Evolutionary conservation across 2,329 filamentous ascomycete genomes (phyloP), one percentile per base, ranked within the genome.

Genomic region (Neocucurbitaria cava): DNA sequence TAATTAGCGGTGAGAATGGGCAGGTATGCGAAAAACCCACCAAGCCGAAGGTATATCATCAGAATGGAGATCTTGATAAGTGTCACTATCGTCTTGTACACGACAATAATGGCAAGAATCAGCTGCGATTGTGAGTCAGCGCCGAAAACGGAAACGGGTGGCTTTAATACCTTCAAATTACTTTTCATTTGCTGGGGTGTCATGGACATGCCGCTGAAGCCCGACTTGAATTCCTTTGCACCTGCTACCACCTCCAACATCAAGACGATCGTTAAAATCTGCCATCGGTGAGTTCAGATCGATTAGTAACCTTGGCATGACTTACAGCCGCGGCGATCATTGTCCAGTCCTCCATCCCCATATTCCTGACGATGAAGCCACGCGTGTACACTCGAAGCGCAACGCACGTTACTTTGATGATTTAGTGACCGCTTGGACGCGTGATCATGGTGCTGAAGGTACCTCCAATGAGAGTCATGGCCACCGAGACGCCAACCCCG

Each of bases 1-100:
- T 31, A 24, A 44, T 56, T 38, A 56, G 45, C 17, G 3, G 9
- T 21, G 1, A 1, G 13, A 15, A n/a, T 8, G 6, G n/a, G 11
- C 13, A n/a, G 24, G 5, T 0, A 24, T 38, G 10, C 10, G 31
- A 15, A 15, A 3, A 11, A 50, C 58, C 20, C 61, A 74, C 71
- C 68, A 36, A 75, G 40, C 31, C 71, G 61, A 1, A 74, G 56
- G 36, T 75, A 75, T 11, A 75, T 70, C 39, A 61, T 56, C 4
- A 75, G 41, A 24, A 75, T 75, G 9, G 71, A 74, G 4, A 66
- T 56, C 48, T 74, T 74, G 49, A 73, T 69, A 5, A 65, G 30
- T 15, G 67, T 63, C 9, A 66, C 46, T 18, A 62, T 59, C 24
- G 54, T 39, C 43, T 70, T 70, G 48, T 70, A 70, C 1, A 61